A percentile compares a stretch with the other conserved stretches of the same genome.
phyloP scores from a whole-genome alignment of 345 rosid genomes.

The Lenwebbia sp. region DNA sequence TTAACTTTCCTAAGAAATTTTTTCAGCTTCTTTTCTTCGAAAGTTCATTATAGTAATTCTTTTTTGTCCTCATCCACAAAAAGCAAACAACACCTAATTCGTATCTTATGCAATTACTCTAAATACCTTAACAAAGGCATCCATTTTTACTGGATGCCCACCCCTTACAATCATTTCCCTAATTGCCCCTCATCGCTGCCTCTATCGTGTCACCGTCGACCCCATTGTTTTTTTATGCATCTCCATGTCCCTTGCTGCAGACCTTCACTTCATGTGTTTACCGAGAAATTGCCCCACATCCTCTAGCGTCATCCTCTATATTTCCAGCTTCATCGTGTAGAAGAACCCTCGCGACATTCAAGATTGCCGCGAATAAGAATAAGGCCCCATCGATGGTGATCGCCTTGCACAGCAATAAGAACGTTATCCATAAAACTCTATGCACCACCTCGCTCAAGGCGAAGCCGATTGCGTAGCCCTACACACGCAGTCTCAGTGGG shows the following conservation, averaged over 20 bases:
- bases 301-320: too few relatives aligned
- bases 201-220: conserved; percentile 55
- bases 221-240: neutral
- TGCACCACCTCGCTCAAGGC: neutral
- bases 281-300: too few relatives aligned
- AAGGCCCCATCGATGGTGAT: conserved; percentile 18
- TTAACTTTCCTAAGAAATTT: too few relatives aligned
- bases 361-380: too few relatives aligned
- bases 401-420: neutral
- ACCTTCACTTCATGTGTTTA: neutral
- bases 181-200: neutral
- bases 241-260: conserved; percentile 13
- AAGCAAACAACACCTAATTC: too few relatives aligned
- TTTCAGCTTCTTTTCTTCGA: too few relatives aligned
- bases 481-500: neutral
- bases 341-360: too few relatives aligned
- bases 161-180: neutral
- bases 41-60: too few relatives aligned
- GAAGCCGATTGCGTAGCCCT: neutral
- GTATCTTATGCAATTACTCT: too few relatives aligned
- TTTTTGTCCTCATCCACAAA: neutral
- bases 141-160: neutral
- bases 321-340: too few relatives aligned
- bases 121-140: neutral
- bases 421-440: neutral